Base-by-base conservation (phyloP, 2,329 filamentous ascomycete genomes). In the Colletotrichum scovillei region DNA sequence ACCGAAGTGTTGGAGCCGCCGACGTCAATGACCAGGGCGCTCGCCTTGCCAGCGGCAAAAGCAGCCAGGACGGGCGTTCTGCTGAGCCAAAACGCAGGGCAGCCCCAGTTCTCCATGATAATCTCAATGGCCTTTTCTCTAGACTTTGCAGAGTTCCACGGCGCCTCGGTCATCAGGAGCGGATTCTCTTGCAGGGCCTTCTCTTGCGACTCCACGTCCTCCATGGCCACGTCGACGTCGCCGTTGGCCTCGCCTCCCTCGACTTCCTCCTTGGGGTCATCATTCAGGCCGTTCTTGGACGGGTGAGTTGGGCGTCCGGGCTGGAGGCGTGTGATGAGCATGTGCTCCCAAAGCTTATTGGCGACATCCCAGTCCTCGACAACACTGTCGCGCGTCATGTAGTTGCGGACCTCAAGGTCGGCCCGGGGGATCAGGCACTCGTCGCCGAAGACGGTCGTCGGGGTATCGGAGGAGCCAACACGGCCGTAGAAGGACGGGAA, bases 331-430 rank as follows among this genome's bases (percentile, higher is more conserved):
- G 94, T 95, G 73, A 95, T 94, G 75, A 99, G 93, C 79, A 95
- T 92, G 83, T 97, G 93, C 82, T 98, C 95, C 95, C 96, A 99
- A 69, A 98, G 86, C 81, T 93, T 93, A 73, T 94, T 90, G 32
- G 95, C 96, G 62, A 92, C 92, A 76, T 99, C 97, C 97, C 97
- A 99, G 83, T 99, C 95, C 82, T 98, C 94, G 60, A 99, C 97
- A 63, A 95, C 90, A 79, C 94, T 95, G 79, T 98, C 95, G 78
- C 90, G 90, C 79, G 92, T 92, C 90, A 98, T 97, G 76, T 97
- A 97, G 84, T 98, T 98, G 83, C 93, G 92, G 76, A 98, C 92
- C 77, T 98, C 94, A 77, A 97, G 89, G 74, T 92, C 89, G 67
- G 90, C 87, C 75, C 92, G 90, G 16, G 95, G 94, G 58, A 94